phyloP scores from a whole-genome alignment of 495 filamentous ascomycete genomes.

The Tuber brumale region DNA sequence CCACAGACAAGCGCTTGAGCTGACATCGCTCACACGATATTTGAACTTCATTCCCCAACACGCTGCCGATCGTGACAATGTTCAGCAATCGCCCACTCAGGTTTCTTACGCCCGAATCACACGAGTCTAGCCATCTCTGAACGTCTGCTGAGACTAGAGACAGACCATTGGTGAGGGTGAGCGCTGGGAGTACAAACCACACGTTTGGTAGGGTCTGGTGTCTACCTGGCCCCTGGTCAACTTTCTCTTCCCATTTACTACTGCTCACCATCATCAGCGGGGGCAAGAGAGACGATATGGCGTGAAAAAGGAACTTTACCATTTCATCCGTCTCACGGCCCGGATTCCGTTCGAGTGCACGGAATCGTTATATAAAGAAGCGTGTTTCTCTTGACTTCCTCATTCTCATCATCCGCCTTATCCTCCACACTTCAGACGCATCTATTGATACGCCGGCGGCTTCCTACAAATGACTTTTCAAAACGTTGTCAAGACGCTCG shows the following conservation, averaged over 20 bases:
- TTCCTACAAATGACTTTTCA: background rate
- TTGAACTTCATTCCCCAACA: background rate
- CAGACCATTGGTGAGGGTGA: background rate
- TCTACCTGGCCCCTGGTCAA: background rate
- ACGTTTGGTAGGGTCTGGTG: background rate
- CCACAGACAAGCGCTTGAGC: background rate
- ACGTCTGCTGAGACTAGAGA: background rate
- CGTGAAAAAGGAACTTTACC: background rate
- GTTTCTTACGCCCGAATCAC: conserved; percentile 4
- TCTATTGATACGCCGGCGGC: background rate
- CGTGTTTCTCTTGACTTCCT: background rate
- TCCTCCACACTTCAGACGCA: background rate
- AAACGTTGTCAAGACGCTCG: background rate
- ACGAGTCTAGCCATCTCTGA: background rate
- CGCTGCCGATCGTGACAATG: background rate
- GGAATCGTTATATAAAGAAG: background rate
- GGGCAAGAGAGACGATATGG: background rate
- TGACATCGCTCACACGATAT: background rate
- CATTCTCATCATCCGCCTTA: background rate
- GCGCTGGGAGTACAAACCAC: background rate
- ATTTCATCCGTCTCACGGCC: background rate
- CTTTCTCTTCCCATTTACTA: background rate
- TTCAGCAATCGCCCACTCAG: background rate
- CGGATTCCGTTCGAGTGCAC: background rate
- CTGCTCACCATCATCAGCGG: background rate